These are phyloP conservation scores for Lachnellula hyalina DNA, from an alignment of 2,329 filamentous ascomycete species.

Conservation along the genomic window DNA sequence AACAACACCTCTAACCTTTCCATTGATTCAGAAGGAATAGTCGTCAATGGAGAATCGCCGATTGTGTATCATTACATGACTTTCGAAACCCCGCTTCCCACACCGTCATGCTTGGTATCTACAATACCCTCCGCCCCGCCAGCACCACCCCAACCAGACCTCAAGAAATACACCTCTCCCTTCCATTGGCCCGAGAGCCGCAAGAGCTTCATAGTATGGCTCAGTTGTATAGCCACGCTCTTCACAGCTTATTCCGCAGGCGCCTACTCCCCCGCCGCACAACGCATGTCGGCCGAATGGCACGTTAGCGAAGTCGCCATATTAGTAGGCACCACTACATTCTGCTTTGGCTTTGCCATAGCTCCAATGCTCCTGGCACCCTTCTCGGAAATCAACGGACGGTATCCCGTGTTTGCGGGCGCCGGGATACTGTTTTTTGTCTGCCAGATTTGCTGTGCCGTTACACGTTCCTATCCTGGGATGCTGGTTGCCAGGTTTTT, in stretches of 20 bases:
- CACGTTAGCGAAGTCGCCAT: slow-evolving; percentile 59
- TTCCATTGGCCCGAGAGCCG: slow-evolving; percentile 65
- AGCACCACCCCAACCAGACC: slow-evolving; percentile 55
- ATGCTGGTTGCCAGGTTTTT: slow-evolving; percentile 74
- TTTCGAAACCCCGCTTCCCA: slow-evolving; percentile 27
- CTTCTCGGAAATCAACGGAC: slow-evolving; percentile 82
- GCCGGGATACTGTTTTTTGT: slow-evolving; percentile 67
- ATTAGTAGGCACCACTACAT: slow-evolving; percentile 73
- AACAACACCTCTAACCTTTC: slow-evolving; percentile 2
- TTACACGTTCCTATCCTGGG: slow-evolving; percentile 63
- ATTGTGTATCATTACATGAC: slow-evolving; percentile 30
- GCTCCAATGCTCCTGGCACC: slow-evolving; percentile 87
- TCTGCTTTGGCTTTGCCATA: slow-evolving; percentile 73
- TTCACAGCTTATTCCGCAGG: slow-evolving; percentile 78
- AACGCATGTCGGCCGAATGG: slow-evolving; percentile 62
- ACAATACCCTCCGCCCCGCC: slow-evolving; percentile 1
- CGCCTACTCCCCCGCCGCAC: slow-evolving; percentile 66
- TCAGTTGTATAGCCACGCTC: slow-evolving; percentile 72
- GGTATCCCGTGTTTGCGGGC: slow-evolving; percentile 73
- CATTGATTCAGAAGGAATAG: slow-evolving; percentile 1
- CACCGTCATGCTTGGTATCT: slow-evolving; percentile 16
- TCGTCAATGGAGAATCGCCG: slow-evolving; percentile 14
- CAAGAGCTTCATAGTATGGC: slow-evolving; percentile 65
- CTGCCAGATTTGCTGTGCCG: slow-evolving; percentile 68
- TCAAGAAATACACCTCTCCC: slow-evolving; percentile 63